These are phyloP conservation scores for Diaporthe capsici DNA, from an alignment of 2,329 filamentous ascomycete genomes.

Conservation along the genomic window DNA sequence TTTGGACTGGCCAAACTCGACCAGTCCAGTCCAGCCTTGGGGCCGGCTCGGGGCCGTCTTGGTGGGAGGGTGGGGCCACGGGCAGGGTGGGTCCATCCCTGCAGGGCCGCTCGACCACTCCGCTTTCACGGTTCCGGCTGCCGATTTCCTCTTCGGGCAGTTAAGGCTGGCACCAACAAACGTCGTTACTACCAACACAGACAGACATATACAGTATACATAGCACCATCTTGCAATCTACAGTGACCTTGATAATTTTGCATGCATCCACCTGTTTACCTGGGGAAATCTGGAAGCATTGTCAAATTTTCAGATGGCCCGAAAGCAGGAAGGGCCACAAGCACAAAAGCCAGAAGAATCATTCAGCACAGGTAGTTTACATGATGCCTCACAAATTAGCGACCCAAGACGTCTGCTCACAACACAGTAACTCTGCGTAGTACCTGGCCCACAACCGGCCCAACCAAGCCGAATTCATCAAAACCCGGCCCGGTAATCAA, in stretches of 20 bases:
- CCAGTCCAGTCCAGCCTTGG: not conserved
- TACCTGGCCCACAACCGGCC: not conserved
- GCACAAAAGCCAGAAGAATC: too few relatives aligned
- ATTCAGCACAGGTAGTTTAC: not conserved
- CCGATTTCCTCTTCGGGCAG: constrained; percentile 31
- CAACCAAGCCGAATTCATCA: not conserved
- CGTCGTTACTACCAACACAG: not conserved
- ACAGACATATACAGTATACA: too few relatives aligned
- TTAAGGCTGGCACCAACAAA: not conserved
- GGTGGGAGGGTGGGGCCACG: too few relatives aligned
- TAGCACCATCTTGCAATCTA: too few relatives aligned
- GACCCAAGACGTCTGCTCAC: not conserved
- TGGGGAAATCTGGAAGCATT: not conserved
- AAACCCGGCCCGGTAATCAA: not conserved
- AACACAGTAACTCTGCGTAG: not conserved
- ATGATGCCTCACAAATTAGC: not conserved
- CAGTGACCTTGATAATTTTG: too few relatives aligned
- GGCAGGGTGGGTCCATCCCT: not conserved
- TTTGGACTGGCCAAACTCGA: not conserved
- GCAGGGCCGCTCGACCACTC: constrained; percentile 11
- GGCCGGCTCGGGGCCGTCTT: not conserved
- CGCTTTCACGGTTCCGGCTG: constrained; percentile 24
- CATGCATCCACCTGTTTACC: too few relatives aligned
- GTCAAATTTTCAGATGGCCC: too few relatives aligned
- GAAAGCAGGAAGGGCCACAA: not conserved